A percentile compares a stretch with the other conserved stretches of the same genome.
Conservation (phyloP, 106 monocot genomes). For the Narthecium ossifragum region DNA sequence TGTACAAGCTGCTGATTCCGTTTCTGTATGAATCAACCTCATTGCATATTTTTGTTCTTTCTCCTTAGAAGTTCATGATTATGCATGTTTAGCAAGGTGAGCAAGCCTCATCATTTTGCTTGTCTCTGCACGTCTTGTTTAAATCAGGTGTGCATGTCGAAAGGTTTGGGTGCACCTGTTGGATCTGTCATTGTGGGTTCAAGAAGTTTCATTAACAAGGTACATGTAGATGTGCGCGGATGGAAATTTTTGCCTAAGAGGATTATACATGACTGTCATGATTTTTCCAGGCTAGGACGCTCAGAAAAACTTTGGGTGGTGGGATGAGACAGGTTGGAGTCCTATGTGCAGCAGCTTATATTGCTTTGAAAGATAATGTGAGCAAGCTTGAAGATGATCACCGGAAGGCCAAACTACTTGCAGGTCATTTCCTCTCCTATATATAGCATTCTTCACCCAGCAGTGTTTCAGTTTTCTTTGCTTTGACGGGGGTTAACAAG, state of each 20-base stretch:
- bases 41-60: background rate
- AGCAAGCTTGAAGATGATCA: constrained; percentile 81
- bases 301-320: constrained; percentile 89
- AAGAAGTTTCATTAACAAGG: constrained; percentile 71
- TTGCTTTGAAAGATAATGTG: constrained; percentile 69
- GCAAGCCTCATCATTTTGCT: background rate
- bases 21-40: constrained; percentile 53
- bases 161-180: constrained; percentile 94
- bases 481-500: background rate
- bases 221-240: constrained; percentile 1
- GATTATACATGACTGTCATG: background rate
- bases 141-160: constrained; percentile 86
- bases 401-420: constrained; percentile 61
- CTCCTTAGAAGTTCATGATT: background rate
- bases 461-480: background rate
- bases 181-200: constrained; percentile 93
- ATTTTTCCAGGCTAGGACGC: constrained; percentile 64
- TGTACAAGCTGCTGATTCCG: constrained; percentile 89
- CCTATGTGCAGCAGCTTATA: constrained; percentile 83
- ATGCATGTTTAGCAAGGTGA: background rate
- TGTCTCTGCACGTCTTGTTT: background rate
- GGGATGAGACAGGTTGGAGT: constrained; percentile 97
- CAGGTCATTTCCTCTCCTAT: constrained; percentile 34
- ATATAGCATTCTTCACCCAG: background rate
- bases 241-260: background rate